Conservation (phyloP, 176 grass and related monocot genomes). For the Raddia distichophylla region DNA sequence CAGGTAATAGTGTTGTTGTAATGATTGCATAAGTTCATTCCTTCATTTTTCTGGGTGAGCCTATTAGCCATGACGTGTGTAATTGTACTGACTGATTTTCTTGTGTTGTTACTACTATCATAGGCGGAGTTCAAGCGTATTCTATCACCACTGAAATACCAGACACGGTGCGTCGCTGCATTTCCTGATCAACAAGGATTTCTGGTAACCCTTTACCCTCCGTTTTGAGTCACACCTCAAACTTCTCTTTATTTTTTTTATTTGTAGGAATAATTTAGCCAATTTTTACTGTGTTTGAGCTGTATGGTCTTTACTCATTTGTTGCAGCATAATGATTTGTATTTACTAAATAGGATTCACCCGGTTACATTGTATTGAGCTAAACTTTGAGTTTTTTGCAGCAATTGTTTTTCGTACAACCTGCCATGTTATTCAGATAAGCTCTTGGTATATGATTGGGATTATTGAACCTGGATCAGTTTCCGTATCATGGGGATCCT, state of each 20-base stretch:
- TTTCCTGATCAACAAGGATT: constrained; percentile 99
- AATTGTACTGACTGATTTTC: background rate
- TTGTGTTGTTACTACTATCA: constrained; percentile 29
- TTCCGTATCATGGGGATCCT: background rate
- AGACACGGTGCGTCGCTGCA: constrained; percentile 84
- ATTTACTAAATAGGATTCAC: constrained; percentile 25
- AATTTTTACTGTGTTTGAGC: constrained; percentile 13
- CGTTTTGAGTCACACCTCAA: background rate
- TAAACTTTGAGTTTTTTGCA: background rate
- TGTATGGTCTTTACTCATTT: constrained; percentile 16
- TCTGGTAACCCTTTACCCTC: constrained; percentile 63
- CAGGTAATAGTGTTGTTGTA: constrained; percentile 55
- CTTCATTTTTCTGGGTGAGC: background rate
- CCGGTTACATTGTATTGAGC: background rate
- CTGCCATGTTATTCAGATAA: constrained; percentile 23
- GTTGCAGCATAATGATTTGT: constrained; percentile 11
- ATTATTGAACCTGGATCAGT: background rate
- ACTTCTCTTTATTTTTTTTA: background rate
- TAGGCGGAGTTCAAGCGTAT: constrained; percentile 94
- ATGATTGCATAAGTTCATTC: background rate
- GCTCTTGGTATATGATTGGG: background rate
- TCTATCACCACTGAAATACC: constrained; percentile 89
- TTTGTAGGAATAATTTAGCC: background rate
- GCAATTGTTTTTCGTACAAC: background rate
- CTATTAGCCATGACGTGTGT: background rate